phyloP scores from a whole-genome alignment of 1,284 basidiomycete genomes.

The Lentinula novae-zelandiae region DNA sequence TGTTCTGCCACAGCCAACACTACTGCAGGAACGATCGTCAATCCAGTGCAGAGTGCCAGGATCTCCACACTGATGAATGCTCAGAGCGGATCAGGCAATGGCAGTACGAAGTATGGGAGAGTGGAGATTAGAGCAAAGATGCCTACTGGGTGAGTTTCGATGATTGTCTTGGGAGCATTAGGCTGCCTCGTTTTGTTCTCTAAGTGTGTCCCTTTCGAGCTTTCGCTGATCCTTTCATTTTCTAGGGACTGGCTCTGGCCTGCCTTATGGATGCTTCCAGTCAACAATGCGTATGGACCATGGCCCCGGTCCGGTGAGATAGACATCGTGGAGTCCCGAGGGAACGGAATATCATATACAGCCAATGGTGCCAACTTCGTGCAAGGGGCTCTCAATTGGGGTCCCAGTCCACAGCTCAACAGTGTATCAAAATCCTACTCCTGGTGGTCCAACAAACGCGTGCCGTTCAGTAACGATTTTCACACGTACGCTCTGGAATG shows the following conservation, averaged over 20 bases:
- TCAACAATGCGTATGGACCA: slow-evolving; percentile 70
- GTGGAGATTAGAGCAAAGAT: slow-evolving; percentile 7
- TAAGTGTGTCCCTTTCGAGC: not conserved
- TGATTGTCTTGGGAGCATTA: not conserved
- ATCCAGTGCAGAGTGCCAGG: slow-evolving; percentile 77
- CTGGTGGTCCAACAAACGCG: slow-evolving; percentile 66
- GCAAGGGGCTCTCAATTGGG: slow-evolving; percentile 81
- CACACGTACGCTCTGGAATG: slow-evolving; percentile 84
- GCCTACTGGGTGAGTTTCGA: slow-evolving; percentile 27
- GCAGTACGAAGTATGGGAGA: slow-evolving; percentile 4
- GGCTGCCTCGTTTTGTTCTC: not conserved
- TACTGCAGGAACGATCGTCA: slow-evolving; percentile 61
- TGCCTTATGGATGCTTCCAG: slow-evolving; percentile 84
- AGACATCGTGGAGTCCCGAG: slow-evolving; percentile 46
- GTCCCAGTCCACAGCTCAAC: slow-evolving; percentile 60
- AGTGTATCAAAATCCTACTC: slow-evolving; percentile 73
- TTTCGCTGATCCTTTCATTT: not conserved
- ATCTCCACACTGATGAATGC: slow-evolving; percentile 55
- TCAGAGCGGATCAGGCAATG: slow-evolving; percentile 4
- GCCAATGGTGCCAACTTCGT: slow-evolving; percentile 73
- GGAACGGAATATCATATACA: slow-evolving; percentile 65
- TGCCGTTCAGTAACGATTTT: slow-evolving; percentile 60
- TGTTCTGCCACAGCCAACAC: slow-evolving; percentile 54
- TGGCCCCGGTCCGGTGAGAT: slow-evolving; percentile 81
- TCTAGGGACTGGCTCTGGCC: slow-evolving; percentile 36